Percentiles rank a stretch among this genome's conserved stretches.
Conservation (phyloP, 176 grass and related monocot species). For the Triticum urartu region DNA sequence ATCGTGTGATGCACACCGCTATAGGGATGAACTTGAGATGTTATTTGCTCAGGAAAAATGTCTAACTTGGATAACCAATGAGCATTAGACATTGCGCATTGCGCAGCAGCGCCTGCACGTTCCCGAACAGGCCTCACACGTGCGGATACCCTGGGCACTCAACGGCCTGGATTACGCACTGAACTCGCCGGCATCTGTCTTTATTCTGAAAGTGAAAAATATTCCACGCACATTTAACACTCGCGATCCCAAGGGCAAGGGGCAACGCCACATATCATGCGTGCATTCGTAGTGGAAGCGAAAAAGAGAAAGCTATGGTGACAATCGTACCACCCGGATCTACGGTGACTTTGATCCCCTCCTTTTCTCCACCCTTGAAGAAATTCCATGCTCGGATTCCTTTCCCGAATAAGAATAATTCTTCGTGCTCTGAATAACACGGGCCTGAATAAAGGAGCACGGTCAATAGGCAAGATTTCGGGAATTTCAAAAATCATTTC, state of each 20-base stretch:
- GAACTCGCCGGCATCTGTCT: neutral
- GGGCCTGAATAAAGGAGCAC: too few species aligned
- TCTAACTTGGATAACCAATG: neutral
- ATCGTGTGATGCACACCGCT: too few species aligned
- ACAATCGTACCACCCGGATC: neutral
- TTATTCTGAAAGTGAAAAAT: neutral
- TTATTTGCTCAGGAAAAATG: neutral
- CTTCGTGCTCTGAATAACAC: neutral
- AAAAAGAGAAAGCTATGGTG: neutral
- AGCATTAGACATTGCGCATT: neutral
- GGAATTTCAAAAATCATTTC: too few species aligned
- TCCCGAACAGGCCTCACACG: neutral
- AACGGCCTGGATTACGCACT: too few species aligned
- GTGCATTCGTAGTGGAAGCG: neutral
- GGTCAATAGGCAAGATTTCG: too few species aligned
- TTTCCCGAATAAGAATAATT: neutral
- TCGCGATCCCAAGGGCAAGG: neutral
- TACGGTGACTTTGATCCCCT: neutral
- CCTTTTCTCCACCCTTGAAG: neutral
- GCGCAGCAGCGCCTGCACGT: neutral
- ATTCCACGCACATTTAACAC: neutral
- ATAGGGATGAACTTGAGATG: too few species aligned
- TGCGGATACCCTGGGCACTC: neutral
- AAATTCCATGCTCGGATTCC: neutral
- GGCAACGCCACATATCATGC: neutral